phyloP scores from a whole-genome alignment of 768 basidiomycete species.

The Paxillus ammoniavirescens region DNA sequence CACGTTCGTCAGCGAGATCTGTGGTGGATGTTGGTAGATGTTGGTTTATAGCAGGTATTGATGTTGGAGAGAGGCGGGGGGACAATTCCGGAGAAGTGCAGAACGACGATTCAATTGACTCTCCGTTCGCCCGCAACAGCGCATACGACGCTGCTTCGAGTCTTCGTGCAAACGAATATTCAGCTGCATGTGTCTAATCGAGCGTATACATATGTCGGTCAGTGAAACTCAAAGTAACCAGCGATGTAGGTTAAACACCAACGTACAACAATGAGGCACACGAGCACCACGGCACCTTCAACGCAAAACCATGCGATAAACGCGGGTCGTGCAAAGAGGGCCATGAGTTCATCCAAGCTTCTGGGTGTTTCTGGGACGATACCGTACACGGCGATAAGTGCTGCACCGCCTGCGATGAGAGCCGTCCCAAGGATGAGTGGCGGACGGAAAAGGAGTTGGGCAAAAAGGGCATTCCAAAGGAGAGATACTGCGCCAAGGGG shows the following conservation, averaged over 20 bases:
- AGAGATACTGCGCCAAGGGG: constrained; percentile 91
- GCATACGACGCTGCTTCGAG: constrained; percentile 12
- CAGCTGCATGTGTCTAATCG: constrained; percentile 66
- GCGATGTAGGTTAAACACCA: not conserved
- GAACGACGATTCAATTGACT: constrained; percentile 4
- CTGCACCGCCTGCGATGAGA: constrained; percentile 85
- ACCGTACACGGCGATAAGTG: constrained; percentile 88
- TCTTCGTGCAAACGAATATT: constrained; percentile 57
- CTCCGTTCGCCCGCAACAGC: constrained; percentile 1
- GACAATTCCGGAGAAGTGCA: constrained; percentile 30
- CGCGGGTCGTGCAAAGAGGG: constrained; percentile 68
- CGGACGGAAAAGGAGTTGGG: constrained; percentile 73
- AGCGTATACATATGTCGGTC: not conserved
- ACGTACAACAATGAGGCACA: constrained; percentile 65
- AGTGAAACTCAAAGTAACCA: not conserved
- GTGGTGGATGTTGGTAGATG: constrained; percentile 39
- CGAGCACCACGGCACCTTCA: constrained; percentile 56
- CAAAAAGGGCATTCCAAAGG: constrained; percentile 94
- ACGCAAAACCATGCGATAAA: constrained; percentile 84
- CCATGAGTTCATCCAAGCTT: constrained; percentile 80
- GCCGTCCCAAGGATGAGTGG: constrained; percentile 87
- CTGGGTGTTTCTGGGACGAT: constrained; percentile 88
- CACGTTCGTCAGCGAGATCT: constrained; percentile 31
- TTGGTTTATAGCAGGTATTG: constrained; percentile 23
- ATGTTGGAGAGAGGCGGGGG: constrained; percentile 36